Base-by-base conservation (phyloP, 1,284 basidiomycete genomes). In the Fomitopsis palustris region DNA sequence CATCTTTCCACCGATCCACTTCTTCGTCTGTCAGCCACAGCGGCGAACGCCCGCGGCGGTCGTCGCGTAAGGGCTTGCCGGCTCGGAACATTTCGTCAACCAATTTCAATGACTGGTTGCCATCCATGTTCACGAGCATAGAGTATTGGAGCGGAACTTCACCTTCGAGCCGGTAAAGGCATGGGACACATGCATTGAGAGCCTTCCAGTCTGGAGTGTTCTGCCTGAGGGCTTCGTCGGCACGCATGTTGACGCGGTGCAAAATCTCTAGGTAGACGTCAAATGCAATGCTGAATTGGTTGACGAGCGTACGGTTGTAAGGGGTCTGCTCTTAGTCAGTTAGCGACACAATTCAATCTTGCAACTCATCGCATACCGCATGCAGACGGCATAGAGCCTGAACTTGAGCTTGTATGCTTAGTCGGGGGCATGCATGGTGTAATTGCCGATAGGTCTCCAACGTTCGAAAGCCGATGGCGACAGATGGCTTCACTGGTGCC, bases 51-150 rank as follows among this genome's bases (percentile, higher is more conserved):
- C 39, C 29, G 0, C 27, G 56, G 1, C 65, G 61, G 4, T n/a
- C 17, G 52, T 68, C 68, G 0, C 25, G 14, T 2, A 57, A 51
- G 9, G 62, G 29, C n/a, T 35, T 43, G 21, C 62, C 56, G 1
- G 38, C 29, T 21, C 57, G 49, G 39, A 61, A 58, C 6, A 25
- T 25, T 17, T 58, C 52, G 52, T 64, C 60, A 14, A 68, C 57
- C 0, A 71, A 63, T 55, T 73, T 73, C 0, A 74, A 61, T 0
- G 72, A 75, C 19, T 67, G 63, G 51, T 75, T 74, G 12, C 72
- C 73, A 56, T 75, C 73, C 61, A 73, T 68, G 1, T 53, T n/a
- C n/a, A n/a, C n/a, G n/a, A n/a, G n/a, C n/a, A n/a, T n/a, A 0
- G 63, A 56, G 7, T 59, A 59, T 19, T 54, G 16, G 3, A 74